Evolutionary conservation across 2,329 filamentous ascomycete genomes (phyloP).

Genomic region (Cladosporium sp.): DNA sequence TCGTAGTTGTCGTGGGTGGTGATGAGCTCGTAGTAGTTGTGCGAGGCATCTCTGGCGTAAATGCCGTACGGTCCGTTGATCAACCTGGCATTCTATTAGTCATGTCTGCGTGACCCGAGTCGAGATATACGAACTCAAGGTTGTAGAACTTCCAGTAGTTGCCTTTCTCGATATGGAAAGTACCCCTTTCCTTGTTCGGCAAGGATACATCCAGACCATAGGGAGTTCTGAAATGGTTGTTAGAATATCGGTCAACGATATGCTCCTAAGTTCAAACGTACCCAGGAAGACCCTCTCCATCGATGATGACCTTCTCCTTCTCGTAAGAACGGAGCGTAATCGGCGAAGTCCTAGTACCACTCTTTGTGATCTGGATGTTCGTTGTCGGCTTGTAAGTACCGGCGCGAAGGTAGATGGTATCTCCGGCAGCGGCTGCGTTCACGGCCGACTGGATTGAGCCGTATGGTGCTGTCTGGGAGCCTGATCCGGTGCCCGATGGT

Average conservation of each 20-base stretch:
- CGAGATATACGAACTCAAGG: constrained; percentile 28
- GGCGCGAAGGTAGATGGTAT: constrained; percentile 47
- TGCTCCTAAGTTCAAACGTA: background rate
- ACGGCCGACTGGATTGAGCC: constrained; percentile 52
- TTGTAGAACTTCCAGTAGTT: constrained; percentile 51
- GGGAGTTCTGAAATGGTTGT: constrained; percentile 38
- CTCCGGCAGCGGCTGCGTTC: constrained; percentile 48
- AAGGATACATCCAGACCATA: constrained; percentile 43
- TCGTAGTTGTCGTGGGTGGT: constrained; percentile 45
- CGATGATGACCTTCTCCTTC: constrained; percentile 47
- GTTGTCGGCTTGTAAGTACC: constrained; percentile 49
- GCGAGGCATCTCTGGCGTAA: constrained; percentile 37
- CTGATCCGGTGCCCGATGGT: constrained; percentile 45
- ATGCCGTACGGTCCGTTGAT: constrained; percentile 44
- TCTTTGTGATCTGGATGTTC: constrained; percentile 52
- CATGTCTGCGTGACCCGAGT: background rate
- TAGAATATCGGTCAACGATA: background rate
- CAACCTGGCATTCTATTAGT: constrained; percentile 17
- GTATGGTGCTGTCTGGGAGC: constrained; percentile 44
- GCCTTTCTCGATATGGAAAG: constrained; percentile 49
- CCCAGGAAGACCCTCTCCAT: constrained; percentile 43
- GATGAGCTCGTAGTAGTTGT: constrained; percentile 41
- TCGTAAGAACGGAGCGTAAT: constrained; percentile 47
- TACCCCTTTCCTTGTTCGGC: constrained; percentile 46
- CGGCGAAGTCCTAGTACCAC: constrained; percentile 43